Evolutionary conservation across 2,329 filamentous ascomycete species (phyloP), one percentile per base, ranked within the genome.

Genomic region (Byssochlamys sp.): DNA sequence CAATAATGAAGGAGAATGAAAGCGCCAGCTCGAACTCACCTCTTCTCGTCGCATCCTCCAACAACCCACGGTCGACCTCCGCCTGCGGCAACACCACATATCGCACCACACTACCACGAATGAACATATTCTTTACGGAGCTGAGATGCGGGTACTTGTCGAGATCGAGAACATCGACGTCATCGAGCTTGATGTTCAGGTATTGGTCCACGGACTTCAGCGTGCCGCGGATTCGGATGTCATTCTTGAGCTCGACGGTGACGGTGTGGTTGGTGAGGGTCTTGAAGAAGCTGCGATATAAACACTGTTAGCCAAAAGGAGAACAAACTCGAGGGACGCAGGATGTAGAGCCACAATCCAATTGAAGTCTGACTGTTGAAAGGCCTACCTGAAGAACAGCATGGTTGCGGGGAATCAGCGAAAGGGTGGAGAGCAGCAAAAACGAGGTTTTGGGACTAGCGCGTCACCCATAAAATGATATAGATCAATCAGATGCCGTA

Each of bases 131-230:
- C 79, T 95, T 95, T 63, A 96, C 91, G 19, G 90, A 87, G 60
- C 83, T 86, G 74, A 99, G 77, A 75, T 99, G 94, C 54, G 94
- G 94, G 73, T 96, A 97, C 75, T 91, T 91, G 70, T 94, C 78
- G 77, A 97, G 90, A 65, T 99, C 91, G 27, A 96, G 83, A 31
- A 97, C 92, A 62, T 86, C 83, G 60, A 97, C 95, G 70, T 96
- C 90, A 70, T 99, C 94, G 54, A 99, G 84, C 80, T 97, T 97
- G 78, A 99, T 96, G 78, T 99, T 99, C 70, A 99, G 84, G 77
- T 95, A 99, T 79, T 97, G 94, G 73, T 99, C 94, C 65, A 99
- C 92, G 70, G 89, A 95, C 81, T 97, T 99, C 65, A 99, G 82
- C 35, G 87, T 95, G 64, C 94, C 94, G 67, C 90, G 89, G 73